phyloP scores from a whole-genome alignment of 1,284 basidiomycete genomes.

The Schizopora paradoxa region DNA sequence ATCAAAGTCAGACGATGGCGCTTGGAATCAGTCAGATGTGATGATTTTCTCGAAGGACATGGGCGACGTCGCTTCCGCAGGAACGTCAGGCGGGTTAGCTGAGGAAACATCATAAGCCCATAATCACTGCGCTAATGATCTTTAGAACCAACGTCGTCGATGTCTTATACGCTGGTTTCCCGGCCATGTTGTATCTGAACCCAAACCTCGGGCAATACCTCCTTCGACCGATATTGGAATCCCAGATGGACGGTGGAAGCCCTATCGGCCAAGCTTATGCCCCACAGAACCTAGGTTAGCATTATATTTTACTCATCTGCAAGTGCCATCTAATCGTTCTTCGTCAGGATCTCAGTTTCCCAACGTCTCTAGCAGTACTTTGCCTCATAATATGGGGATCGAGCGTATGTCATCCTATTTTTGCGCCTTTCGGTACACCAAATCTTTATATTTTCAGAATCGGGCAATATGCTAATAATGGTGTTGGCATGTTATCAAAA shows the following conservation, averaged over 20 bases:
- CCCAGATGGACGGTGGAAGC: slow-evolving; percentile 29
- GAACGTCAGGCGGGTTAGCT: background rate
- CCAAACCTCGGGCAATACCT: slow-evolving; percentile 34
- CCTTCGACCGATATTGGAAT: slow-evolving; percentile 41
- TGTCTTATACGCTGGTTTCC: slow-evolving; percentile 40
- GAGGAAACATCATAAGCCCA: background rate
- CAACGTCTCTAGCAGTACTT: too few relatives aligned
- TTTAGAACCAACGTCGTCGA: slow-evolving; percentile 40
- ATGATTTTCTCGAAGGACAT: slow-evolving; percentile 46
- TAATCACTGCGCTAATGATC: background rate
- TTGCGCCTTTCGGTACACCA: too few relatives aligned
- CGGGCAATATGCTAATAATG: slow-evolving; percentile 39
- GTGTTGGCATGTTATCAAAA: slow-evolving; percentile 32
- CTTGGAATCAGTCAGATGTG: slow-evolving; percentile 34
- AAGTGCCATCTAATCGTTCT: slow-evolving; percentile 21
- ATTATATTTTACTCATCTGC: slow-evolving; percentile 24
- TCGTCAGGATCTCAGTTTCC: too few relatives aligned
- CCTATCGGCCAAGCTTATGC: slow-evolving; percentile 30
- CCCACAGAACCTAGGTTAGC: background rate
- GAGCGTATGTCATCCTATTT: slow-evolving; percentile 21
- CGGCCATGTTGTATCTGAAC: slow-evolving; percentile 42
- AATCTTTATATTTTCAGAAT: slow-evolving; percentile 29
- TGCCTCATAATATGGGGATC: slow-evolving; percentile 22
- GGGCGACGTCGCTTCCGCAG: slow-evolving; percentile 21
- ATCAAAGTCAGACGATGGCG: slow-evolving; percentile 27